phyloP scores from a whole-genome alignment of 306 rosid species.

The Sicyos baderoa region DNA sequence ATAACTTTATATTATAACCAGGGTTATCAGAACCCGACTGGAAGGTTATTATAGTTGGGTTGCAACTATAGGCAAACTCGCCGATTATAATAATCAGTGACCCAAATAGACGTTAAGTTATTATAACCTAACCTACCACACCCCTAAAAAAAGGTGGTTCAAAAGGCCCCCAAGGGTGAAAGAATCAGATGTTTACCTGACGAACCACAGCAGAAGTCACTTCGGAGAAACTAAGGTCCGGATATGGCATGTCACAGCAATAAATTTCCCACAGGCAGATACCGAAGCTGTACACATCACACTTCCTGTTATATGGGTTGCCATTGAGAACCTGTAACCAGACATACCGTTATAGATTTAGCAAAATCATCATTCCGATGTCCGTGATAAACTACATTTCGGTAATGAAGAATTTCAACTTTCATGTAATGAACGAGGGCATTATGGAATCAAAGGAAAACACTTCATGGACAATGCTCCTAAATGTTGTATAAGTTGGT shows the following conservation, averaged over 20 bases:
- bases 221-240: constrained; percentile 94
- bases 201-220: constrained; percentile 94
- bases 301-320: constrained; percentile 90
- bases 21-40: too few relatives aligned
- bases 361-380: constrained; percentile 1
- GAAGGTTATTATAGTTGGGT: too few relatives aligned
- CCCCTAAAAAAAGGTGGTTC: too few relatives aligned
- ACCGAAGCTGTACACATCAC: constrained; percentile 95
- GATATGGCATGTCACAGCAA: constrained; percentile 99
- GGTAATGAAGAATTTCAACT: background rate
- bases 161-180: background rate
- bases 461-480: background rate
- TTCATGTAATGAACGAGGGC: background rate
- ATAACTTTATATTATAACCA: too few relatives aligned
- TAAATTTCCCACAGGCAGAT: constrained; percentile 93
- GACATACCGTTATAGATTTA: background rate
- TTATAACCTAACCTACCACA: too few relatives aligned
- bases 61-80: too few relatives aligned
- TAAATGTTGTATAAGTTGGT: background rate
- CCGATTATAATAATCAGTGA: too few relatives aligned
- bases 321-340: constrained; percentile 84
- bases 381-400: background rate
- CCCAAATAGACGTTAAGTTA: too few relatives aligned
- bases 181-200: constrained; percentile 45
- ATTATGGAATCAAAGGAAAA: background rate